These are phyloP conservation scores for Solanum tacnaense DNA, from an alignment of 257 asterid genomes.

Conservation along the genomic window DNA sequence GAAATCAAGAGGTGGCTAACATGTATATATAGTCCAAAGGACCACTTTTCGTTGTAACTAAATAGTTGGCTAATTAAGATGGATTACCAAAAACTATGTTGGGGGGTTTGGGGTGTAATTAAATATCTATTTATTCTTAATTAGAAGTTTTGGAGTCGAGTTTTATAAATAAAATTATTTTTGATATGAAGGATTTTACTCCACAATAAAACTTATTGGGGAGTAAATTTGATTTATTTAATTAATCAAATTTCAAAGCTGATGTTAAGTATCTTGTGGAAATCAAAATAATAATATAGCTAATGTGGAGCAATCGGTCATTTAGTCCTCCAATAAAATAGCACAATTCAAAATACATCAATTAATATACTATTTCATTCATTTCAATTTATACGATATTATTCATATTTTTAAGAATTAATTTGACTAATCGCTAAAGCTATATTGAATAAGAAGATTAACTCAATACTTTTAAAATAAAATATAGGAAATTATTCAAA, in stretches of 20 bases:
- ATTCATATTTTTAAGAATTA: accelerated
- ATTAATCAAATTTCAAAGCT: not conserved
- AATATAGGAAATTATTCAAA: not conserved
- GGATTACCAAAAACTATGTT: not conserved
- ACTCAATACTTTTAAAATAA: not conserved
- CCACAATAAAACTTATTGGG: not conserved
- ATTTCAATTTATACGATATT: not conserved
- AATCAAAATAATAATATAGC: not conserved
- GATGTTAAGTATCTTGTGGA: not conserved
- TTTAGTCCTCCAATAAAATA: not conserved
- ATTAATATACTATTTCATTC: not conserved
- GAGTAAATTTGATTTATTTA: not conserved
- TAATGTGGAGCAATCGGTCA: not conserved
- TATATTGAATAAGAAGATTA: not conserved
- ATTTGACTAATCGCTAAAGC: not conserved
- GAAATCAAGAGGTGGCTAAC: not conserved
- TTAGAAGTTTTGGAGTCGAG: not conserved
- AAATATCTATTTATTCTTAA: not conserved
- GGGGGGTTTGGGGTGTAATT: not conserved
- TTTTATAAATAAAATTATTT: not conserved
- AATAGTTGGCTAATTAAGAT: not conserved
- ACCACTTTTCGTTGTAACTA: not conserved
- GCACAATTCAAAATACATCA: not conserved
- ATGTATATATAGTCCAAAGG: not conserved
- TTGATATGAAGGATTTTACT: not conserved